These are phyloP conservation scores for Talaromyces sp. DNA, from an alignment of 2,329 filamentous ascomycete species.

Conservation along the genomic window DNA sequence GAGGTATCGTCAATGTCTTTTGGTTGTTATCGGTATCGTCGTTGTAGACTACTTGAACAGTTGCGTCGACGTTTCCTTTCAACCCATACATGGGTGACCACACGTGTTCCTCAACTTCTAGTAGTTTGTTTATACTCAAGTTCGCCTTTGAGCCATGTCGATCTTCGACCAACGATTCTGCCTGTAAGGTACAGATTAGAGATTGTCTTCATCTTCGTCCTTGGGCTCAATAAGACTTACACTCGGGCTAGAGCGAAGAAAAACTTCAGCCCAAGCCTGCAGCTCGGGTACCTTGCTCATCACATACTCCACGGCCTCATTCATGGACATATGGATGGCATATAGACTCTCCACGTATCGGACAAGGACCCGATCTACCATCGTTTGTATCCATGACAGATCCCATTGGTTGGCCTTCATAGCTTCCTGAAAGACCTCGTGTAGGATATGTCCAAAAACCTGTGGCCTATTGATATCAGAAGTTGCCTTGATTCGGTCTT, in stretches of 20 bases:
- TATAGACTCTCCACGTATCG: slow-evolving; percentile 86
- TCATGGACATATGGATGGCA: slow-evolving; percentile 71
- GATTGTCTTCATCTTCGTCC: neutral
- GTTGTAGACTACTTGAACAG: slow-evolving; percentile 78
- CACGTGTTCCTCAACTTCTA: slow-evolving; percentile 95
- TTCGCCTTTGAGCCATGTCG: slow-evolving; percentile 70
- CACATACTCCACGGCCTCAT: slow-evolving; percentile 72
- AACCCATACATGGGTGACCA: slow-evolving; percentile 98
- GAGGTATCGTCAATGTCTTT: slow-evolving; percentile 76
- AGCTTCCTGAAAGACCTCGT: slow-evolving; percentile 92
- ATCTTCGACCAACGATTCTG: slow-evolving; percentile 71
- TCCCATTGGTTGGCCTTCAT: slow-evolving; percentile 81
- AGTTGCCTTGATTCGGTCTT: slow-evolving; percentile 90
- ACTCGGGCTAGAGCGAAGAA: slow-evolving; percentile 67
- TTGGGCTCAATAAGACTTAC: slow-evolving; percentile 38
- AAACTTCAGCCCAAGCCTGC: slow-evolving; percentile 75
- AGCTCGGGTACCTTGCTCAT: slow-evolving; percentile 78
- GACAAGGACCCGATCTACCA: slow-evolving; percentile 66
- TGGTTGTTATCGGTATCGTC: slow-evolving; percentile 55
- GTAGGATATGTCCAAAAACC: slow-evolving; percentile 88
- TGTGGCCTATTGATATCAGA: slow-evolving; percentile 73
- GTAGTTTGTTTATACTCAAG: slow-evolving; percentile 85
- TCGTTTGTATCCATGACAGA: slow-evolving; percentile 57
- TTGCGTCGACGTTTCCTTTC: slow-evolving; percentile 97
- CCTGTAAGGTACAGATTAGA: slow-evolving; percentile 31